phyloP scores from a whole-genome alignment of 345 rosid genomes.

The Syzygium aqueum region DNA sequence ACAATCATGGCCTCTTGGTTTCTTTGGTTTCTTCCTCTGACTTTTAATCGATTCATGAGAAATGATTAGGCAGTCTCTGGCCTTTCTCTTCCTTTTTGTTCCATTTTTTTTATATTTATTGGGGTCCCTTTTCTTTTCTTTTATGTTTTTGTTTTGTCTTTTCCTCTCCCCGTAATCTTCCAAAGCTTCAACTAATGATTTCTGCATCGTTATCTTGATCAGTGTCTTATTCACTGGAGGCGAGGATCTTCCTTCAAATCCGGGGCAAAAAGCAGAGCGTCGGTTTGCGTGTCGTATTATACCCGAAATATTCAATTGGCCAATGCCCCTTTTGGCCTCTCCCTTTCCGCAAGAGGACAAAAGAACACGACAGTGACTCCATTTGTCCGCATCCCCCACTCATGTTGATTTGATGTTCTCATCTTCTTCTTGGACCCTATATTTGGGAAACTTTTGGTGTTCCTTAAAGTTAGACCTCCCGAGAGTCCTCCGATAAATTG shows the following conservation, averaged over 20 bases:
- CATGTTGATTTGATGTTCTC: not conserved
- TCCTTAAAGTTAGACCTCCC: not conserved
- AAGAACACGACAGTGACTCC: not conserved
- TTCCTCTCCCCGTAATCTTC: constrained; percentile 2
- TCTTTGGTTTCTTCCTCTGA: not conserved
- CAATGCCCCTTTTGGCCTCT: not conserved
- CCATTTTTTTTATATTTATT: not conserved
- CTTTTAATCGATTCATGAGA: not conserved
- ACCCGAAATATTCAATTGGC: constrained; percentile 9
- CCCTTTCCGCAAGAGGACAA: not conserved
- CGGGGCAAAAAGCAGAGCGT: constrained; percentile 3
- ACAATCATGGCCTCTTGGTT: not conserved
- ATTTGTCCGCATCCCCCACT: not conserved
- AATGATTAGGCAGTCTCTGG: not conserved
- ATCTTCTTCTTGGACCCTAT: not conserved
- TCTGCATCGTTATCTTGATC: constrained; percentile 2
- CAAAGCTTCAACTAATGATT: constrained; percentile 3
- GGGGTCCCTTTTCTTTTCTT: not conserved
- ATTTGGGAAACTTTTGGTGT: not conserved
- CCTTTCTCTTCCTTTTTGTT: not conserved
- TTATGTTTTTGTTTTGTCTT: not conserved
- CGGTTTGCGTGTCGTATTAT: constrained; percentile 22
- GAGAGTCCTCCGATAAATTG: not conserved
- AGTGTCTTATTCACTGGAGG: constrained; percentile 1
- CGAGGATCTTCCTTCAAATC: constrained; percentile 18